phyloP scores from a whole-genome alignment of 495 filamentous ascomycete genomes.

The Darksidea phi region DNA sequence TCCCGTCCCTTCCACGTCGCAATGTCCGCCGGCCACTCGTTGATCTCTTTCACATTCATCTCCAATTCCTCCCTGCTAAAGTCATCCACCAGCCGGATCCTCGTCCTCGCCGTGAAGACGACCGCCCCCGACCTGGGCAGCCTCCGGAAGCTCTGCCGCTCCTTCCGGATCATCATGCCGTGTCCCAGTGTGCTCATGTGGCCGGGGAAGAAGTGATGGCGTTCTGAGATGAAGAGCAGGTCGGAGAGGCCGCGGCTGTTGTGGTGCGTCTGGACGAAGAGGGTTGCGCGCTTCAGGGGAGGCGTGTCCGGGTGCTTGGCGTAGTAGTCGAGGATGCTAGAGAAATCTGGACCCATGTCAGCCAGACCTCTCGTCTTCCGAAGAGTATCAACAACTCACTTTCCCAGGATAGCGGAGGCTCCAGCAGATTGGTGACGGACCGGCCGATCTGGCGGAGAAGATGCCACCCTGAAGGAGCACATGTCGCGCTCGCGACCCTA shows the following conservation, averaged over 20 bases:
- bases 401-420: conserved; percentile 55
- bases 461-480: conserved; percentile 59
- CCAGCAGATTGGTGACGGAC: conserved; percentile 54
- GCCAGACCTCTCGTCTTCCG: no score
- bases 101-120: conserved; percentile 58
- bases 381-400: conserved; percentile 39
- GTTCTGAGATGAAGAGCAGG: conserved; percentile 23
- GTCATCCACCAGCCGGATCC: conserved; percentile 50
- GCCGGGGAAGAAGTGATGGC: conserved; percentile 31
- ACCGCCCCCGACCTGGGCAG: conserved; percentile 51
- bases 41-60: conserved; percentile 51
- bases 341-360: neutral
- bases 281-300: conserved; percentile 21
- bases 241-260: conserved; percentile 2
- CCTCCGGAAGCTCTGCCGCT: conserved; percentile 57
- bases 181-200: neutral
- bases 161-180: conserved; percentile 50
- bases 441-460: conserved; percentile 56
- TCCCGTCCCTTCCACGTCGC: conserved; percentile 54
- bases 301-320: neutral
- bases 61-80: conserved; percentile 48
- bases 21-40: conserved; percentile 55
- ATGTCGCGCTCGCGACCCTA: conserved; percentile 57
- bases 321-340: conserved; percentile 25
- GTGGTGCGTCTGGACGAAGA: conserved; percentile 28